Evolutionary conservation across 345 rosid species (phyloP), one percentile per base, ranked within the genome.

Genomic region (Anastatica hierochuntica): DNA sequence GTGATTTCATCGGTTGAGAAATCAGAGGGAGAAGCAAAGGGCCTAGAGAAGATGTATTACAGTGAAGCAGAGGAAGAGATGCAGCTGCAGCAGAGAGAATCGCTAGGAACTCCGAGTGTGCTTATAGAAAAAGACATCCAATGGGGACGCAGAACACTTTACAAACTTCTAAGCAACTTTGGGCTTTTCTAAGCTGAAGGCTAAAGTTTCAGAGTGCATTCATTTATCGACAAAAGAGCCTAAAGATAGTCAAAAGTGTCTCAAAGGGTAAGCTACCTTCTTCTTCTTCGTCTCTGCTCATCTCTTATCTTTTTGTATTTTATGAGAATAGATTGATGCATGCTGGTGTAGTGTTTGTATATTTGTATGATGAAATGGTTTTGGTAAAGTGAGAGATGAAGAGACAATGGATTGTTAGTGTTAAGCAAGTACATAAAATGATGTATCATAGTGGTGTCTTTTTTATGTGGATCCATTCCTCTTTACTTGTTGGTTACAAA

Each of bases 91-190:
- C 19, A 65, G 16, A 17, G 57, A 53, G 60, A 44, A 40, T 43
- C 49, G 8, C 11, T 17, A 36, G 69, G 30, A 64, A 49, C 51
- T 7, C 63, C 57, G 5, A 4, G 42, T 48, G 52, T 56, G 45
- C 38, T 74, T 8, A 12, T 77, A 60, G 56, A 71, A 52, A 81
- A 52, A 6, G 84, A 88, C 62, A 53, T 83, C 12, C 77, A 63
- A 37, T 85, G 95, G 97, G 95, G 94, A 58, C 75, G 66, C 14
- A 72, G 46, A 64, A 66, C 74, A 4, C 63, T 88, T 31, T 71
- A 75, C 51, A 82, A 70, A 68, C 68, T 89, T 57, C 72, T 89
- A 10, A 56, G 49, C 31, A 74, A 37, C 71, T 67, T 89, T 26
- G 75, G 89, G 27, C 58, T 81, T 45, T 37, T 76, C 49, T 75